Evolutionary conservation across 352 stramenopile species (phyloP), one percentile per base, ranked within the genome.

Genomic region (Phytophthora sp.): DNA sequence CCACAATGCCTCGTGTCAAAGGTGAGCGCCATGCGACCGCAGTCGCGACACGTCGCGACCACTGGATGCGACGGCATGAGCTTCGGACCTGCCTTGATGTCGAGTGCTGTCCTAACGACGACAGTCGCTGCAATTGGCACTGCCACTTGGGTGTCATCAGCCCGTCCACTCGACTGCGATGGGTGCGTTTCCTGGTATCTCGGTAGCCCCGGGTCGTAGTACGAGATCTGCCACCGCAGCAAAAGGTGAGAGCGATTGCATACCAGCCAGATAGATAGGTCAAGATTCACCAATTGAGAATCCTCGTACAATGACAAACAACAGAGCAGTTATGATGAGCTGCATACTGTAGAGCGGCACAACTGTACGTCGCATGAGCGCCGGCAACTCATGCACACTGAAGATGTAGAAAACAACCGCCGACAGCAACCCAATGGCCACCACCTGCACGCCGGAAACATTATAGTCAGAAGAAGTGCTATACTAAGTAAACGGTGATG

Each of bases 1-100:
- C 87, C 80, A 76, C 94, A 99, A 71, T 99, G 94, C 60, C 71
- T 80, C 26, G 80, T 91, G 35, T 72, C 60, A 4, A 52, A 12
- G 46, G 71, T 65, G 27, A 63, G 23, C 26, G 41, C 44, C 47
- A 62, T 15, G 18, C 39, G 54, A 15, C 66, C 81, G 16, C 59
- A 77, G 30, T 76, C 76, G 21, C 74, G 45, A 57, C 84, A 93
- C 7, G 73, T 51, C 15, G 56, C 57, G 15, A 52, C 46, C 5
- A 69, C 60, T 7, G 54, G 11, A 44, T 63, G 49, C 23, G 50
- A 50, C 57, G 73, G 8, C 47, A 57, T 20, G 30, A 74, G 30
- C 9, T 38, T 30, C 15, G 20, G 24, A 20, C 27, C 38, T 15
- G 39, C 11, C 7, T 60, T 61, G n/a, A 26, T 5, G 41, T 44